A percentile compares a stretch with the other conserved stretches of the same genome.
Conservation (phyloP, 768 basidiomycete species). For the Psilocybe azurescens region DNA sequence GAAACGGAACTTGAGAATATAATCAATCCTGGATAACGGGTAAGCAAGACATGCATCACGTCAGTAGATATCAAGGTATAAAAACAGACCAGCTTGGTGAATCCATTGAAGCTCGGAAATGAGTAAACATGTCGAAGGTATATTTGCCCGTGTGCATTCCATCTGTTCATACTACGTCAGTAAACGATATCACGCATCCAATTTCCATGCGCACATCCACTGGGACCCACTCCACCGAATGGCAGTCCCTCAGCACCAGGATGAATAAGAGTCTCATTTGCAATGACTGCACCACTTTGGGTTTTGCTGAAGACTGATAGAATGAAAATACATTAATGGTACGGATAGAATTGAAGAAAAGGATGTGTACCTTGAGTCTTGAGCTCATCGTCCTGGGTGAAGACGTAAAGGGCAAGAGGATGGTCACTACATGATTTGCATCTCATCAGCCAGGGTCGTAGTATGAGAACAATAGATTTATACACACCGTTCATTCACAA, state of each 20-base stretch:
- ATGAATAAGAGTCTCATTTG: conserved; percentile 76
- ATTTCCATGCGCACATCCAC: conserved; percentile 62
- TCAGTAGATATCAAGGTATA: background rate
- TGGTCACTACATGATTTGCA: conserved; percentile 52
- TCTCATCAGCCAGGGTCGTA: background rate
- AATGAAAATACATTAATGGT: background rate
- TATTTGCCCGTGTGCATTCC: conserved; percentile 77
- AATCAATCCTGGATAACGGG: conserved; percentile 47
- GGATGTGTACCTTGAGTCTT: conserved; percentile 59
- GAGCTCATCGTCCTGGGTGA: conserved; percentile 61
- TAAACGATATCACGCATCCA: background rate
- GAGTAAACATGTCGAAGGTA: conserved; percentile 80
- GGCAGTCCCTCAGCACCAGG: conserved; percentile 65
- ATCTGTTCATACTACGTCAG: conserved; percentile 31
- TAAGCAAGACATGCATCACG: background rate
- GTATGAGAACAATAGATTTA: background rate
- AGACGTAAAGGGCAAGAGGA: conserved; percentile 81
- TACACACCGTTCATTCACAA: conserved; percentile 62
- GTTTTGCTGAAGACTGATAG: conserved; percentile 69
- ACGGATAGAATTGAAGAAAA: background rate
- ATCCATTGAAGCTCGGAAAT: conserved; percentile 64
- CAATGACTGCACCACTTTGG: conserved; percentile 69
- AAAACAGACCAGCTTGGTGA: conserved; percentile 58
- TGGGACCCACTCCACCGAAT: conserved; percentile 75
- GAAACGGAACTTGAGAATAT: conserved; percentile 55